Conservation (phyloP, 106 monocot genomes). For the Dendrobium huoshanense region DNA sequence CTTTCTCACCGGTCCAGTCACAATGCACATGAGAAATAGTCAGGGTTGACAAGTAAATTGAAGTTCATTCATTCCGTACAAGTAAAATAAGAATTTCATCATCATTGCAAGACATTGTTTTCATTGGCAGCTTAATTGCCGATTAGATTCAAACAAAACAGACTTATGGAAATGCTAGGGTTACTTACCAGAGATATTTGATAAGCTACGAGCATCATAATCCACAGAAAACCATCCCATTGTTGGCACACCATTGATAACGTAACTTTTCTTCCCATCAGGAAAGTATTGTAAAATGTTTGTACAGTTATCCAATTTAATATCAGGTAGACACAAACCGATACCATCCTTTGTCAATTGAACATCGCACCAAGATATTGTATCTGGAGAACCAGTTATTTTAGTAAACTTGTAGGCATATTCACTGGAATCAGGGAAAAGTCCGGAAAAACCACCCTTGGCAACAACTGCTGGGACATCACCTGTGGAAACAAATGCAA, state of each 20-base stretch:
- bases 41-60: slow-evolving; percentile 1
- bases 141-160: not conserved
- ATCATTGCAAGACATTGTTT: not conserved
- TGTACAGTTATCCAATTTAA: slow-evolving; percentile 35
- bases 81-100: not conserved
- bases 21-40: not conserved
- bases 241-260: slow-evolving; percentile 21
- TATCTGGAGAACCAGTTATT: not conserved
- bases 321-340: slow-evolving; percentile 35
- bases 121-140: not conserved
- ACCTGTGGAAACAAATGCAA: slow-evolving; percentile 18
- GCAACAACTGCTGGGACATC: slow-evolving; percentile 31
- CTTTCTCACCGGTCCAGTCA: too few species aligned
- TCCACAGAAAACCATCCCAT: slow-evolving; percentile 39
- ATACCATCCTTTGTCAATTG: slow-evolving; percentile 47
- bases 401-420: slow-evolving; percentile 16
- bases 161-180: not conserved
- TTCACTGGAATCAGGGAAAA: slow-evolving; percentile 44
- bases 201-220: slow-evolving; percentile 13
- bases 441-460: slow-evolving; percentile 55
- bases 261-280: slow-evolving; percentile 5
- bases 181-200: slow-evolving; percentile 25
- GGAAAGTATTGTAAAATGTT: slow-evolving; percentile 3
- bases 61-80: not conserved
- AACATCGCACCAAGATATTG: slow-evolving; percentile 44